Evolutionary conservation across 2,329 filamentous ascomycete genomes (phyloP).

Genomic region (Stachybotrys chlorohalonatus): DNA sequence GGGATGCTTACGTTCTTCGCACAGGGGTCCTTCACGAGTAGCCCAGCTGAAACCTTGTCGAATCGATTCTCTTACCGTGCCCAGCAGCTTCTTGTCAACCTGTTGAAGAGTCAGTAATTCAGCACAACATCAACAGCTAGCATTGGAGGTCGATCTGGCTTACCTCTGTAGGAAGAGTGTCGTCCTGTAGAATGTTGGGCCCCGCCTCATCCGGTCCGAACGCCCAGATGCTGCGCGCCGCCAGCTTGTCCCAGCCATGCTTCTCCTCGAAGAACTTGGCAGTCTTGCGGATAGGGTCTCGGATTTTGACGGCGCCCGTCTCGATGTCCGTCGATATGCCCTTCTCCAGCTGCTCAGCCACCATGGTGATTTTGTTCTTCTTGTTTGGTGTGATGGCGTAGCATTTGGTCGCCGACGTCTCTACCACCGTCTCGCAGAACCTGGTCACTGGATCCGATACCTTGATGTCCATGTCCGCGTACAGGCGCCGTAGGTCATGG

Average conservation of each 20-base stretch:
- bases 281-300: conserved; percentile 84
- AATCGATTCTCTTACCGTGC: conserved; percentile 82
- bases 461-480: conserved; percentile 98
- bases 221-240: conserved; percentile 93
- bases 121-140: background rate
- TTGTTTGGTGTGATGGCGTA: conserved; percentile 98
- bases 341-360: conserved; percentile 89
- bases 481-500: conserved; percentile 85
- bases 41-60: conserved; percentile 97
- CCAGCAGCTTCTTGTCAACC: conserved; percentile 87
- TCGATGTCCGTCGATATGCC: conserved; percentile 95
- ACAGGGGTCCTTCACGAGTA: conserved; percentile 86
- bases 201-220: conserved; percentile 94
- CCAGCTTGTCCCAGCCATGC: conserved; percentile 93
- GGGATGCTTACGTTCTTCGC: conserved; percentile 78
- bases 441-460: conserved; percentile 95
- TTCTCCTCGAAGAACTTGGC: conserved; percentile 96
- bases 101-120: conserved; percentile 16
- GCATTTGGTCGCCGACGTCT: conserved; percentile 95
- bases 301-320: conserved; percentile 79
- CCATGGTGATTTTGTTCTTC: conserved; percentile 99
- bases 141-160: conserved; percentile 12
- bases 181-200: conserved; percentile 93
- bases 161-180: conserved; percentile 83
- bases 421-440: conserved; percentile 96